A percentile compares a stretch with the other conserved stretches of the same genome.
These are phyloP conservation scores for Gentiana dahurica DNA, from an alignment of 257 asterid genomes.

Conservation along the genomic window DNA sequence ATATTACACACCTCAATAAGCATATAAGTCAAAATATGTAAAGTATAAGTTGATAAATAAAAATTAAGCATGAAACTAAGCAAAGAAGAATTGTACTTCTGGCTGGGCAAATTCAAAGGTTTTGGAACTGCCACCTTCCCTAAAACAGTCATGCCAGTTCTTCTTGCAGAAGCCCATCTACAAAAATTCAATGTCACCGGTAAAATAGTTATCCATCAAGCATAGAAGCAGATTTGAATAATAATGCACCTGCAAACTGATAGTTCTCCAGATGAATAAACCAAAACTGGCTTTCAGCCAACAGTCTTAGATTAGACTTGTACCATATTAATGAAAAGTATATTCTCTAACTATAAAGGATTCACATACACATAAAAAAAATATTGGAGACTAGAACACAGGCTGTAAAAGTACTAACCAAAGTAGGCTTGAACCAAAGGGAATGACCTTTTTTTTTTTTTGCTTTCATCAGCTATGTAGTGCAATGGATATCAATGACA, in stretches of 20 bases:
- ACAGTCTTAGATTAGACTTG: neutral
- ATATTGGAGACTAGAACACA: too few relatives aligned
- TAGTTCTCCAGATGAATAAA: neutral
- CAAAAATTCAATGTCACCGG: conserved; percentile 12
- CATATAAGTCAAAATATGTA: conserved; percentile 22
- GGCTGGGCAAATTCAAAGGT: conserved; percentile 96
- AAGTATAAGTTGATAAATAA: conserved; percentile 6
- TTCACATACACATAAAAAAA: neutral
- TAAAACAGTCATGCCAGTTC: conserved; percentile 87
- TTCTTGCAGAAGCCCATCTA: conserved; percentile 84
- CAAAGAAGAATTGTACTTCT: conserved; percentile 41
- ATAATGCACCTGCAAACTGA: conserved; percentile 1
- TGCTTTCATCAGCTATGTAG: too few relatives aligned
- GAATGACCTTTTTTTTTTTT: too few relatives aligned
- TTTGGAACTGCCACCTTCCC: conserved; percentile 97
- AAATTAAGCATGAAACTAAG: neutral
- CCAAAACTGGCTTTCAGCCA: neutral
- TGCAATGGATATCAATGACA: too few relatives aligned
- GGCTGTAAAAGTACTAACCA: too few relatives aligned
- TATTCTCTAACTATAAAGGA: neutral
- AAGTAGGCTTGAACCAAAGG: too few relatives aligned
- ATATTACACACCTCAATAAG: conserved; percentile 11
- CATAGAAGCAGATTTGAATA: conserved; percentile 5
- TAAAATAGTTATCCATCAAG: neutral
- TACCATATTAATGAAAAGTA: neutral